A percentile compares a stretch with the other conserved stretches of the same genome.
Evolutionary conservation across 331 rosid genomes (phyloP).

Genomic region (Acacia concinna): DNA sequence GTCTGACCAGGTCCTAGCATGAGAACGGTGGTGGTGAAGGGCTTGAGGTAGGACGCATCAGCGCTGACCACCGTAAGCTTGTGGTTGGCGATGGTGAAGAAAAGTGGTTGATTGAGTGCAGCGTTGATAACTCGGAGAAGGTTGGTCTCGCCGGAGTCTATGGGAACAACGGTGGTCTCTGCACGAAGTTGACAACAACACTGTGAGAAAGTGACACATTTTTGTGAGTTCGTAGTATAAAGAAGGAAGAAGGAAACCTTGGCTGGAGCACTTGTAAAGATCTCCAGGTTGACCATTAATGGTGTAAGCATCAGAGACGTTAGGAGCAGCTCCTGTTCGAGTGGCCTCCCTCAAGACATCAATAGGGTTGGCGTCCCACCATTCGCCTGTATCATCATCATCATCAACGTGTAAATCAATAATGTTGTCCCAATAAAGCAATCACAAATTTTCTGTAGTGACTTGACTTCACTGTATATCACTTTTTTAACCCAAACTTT

Average conservation of each 20-base stretch:
- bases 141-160: constrained; percentile 77
- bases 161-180: constrained; percentile 69
- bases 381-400: constrained; percentile 61
- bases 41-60: constrained; percentile 88
- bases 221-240: neutral
- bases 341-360: constrained; percentile 69
- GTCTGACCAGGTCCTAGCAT: constrained; percentile 99
- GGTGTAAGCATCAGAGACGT: constrained; percentile 82
- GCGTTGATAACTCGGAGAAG: constrained; percentile 76
- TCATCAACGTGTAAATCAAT: constrained; percentile 1
- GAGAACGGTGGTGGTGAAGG: constrained; percentile 71
- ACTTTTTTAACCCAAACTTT: neutral
- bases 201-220: neutral
- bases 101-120: constrained; percentile 72
- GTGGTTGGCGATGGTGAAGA: constrained; percentile 87
- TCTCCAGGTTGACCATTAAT: constrained; percentile 98
- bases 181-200: constrained; percentile 10
- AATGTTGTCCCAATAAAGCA: neutral
- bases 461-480: neutral
- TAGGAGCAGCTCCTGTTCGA: constrained; percentile 82
- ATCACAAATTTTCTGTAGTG: neutral
- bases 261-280: constrained; percentile 81
- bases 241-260: constrained; percentile 47
- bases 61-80: constrained; percentile 83
- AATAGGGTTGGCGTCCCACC: constrained; percentile 92